These are phyloP conservation scores for Pythium utonaiense DNA, from an alignment of 352 stramenopile species.

Conservation along the genomic window DNA sequence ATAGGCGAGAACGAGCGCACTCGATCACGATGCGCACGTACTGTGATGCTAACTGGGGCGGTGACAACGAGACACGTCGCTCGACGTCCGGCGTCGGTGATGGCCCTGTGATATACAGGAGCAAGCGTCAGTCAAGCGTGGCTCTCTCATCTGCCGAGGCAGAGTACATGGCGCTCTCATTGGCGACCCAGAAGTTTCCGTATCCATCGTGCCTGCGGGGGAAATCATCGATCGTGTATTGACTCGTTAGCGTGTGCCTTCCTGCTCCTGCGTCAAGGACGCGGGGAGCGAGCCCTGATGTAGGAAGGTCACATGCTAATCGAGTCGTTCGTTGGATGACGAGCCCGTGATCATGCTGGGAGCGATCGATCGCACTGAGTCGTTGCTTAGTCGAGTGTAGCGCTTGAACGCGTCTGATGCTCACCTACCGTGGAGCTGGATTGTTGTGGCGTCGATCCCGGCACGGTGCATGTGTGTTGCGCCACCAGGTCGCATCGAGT, in stretches of 20 bases:
- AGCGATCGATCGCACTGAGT: neutral
- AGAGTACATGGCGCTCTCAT: no score
- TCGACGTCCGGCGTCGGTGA: no score
- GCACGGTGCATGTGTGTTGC: slow-evolving; percentile 7
- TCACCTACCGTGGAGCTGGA: slow-evolving; percentile 12
- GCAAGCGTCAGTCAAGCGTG: no score
- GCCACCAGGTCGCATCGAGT: slow-evolving; percentile 3
- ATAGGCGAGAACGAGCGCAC: no score
- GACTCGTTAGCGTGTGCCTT: neutral
- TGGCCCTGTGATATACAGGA: no score
- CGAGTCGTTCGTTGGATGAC: neutral
- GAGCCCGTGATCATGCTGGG: neutral
- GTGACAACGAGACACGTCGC: no score
- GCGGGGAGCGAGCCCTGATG: neutral
- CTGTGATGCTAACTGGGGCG: no score
- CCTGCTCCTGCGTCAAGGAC: neutral
- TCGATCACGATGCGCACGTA: no score
- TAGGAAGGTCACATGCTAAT: neutral
- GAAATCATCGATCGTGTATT: neutral
- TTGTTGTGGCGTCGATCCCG: neutral
- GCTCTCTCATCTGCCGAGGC: no score
- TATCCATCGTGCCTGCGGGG: neutral
- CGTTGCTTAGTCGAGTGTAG: slow-evolving; percentile 9
- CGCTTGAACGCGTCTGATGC: slow-evolving; percentile 42
- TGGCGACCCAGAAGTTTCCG: no score